Percentiles rank a stretch among this genome's conserved stretches.
These are phyloP conservation scores for Clonostachys byssicola DNA, from an alignment of 2,329 filamentous ascomycete species.

Conservation along the genomic window DNA sequence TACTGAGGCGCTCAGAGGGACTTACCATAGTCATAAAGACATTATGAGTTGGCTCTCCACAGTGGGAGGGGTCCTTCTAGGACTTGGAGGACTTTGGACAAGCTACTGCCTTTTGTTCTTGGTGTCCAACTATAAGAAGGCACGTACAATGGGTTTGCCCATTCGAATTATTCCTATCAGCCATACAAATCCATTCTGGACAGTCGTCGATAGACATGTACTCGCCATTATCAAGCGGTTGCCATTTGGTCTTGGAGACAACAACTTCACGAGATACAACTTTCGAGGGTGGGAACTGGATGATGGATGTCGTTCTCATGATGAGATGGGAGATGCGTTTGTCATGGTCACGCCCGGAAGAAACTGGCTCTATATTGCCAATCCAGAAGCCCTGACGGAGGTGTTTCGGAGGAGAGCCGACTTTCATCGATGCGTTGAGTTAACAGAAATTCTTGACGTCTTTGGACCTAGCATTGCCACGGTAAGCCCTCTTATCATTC, in stretches of 20 bases:
- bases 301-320: constrained; percentile 13
- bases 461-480: constrained; percentile 1
- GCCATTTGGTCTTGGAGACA: constrained; percentile 11
- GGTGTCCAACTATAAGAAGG: constrained; percentile 3
- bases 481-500: background rate
- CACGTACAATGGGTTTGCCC: constrained; percentile 20
- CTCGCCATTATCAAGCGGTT: constrained; percentile 10
- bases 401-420: constrained; percentile 1
- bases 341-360: constrained; percentile 2
- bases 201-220: constrained; percentile 15
- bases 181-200: constrained; percentile 22
- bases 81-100: no score
- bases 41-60: no score
- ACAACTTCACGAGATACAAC: constrained; percentile 22
- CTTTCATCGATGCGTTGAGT: background rate
- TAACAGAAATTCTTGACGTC: constrained; percentile 1
- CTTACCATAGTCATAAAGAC: no score
- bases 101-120: no score
- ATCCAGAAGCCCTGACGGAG: constrained; percentile 4
- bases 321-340: constrained; percentile 15
- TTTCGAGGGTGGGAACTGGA: constrained; percentile 18
- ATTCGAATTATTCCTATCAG: constrained; percentile 22
- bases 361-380: constrained; percentile 4
- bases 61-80: no score
- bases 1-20: no score